Conservation (phyloP, 345 rosid species). For the Ceriops tagal region DNA sequence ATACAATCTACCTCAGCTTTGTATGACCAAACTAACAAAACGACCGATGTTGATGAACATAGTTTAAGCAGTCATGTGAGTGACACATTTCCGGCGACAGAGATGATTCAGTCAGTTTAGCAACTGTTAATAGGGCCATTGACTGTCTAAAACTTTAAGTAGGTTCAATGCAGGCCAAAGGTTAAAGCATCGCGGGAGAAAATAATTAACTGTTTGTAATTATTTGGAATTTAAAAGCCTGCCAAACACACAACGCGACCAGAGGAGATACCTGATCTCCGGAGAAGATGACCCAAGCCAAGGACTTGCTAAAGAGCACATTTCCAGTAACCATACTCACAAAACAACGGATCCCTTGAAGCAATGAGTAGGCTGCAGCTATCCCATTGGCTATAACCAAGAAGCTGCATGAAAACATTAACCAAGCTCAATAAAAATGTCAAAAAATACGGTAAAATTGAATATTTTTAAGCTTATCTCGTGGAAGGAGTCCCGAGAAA, state of each 20-base stretch:
- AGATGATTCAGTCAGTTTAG: not conserved
- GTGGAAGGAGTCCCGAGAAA: no score
- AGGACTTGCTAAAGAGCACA: conserved; percentile 61
- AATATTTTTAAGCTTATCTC: no score
- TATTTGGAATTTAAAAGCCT: not conserved
- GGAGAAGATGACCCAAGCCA: conserved; percentile 87
- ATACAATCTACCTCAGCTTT: not conserved
- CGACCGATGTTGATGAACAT: not conserved
- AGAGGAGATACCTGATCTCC: conserved; percentile 64
- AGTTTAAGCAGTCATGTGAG: not conserved
- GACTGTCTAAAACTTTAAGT: not conserved
- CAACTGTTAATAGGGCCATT: not conserved
- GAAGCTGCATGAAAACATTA: conserved; percentile 45
- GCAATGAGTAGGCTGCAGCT: conserved; percentile 65
- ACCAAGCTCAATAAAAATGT: not conserved
- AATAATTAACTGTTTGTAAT: not conserved
- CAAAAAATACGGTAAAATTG: not conserved
- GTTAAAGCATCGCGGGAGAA: not conserved
- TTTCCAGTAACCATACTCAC: conserved; percentile 58
- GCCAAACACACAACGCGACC: no score
- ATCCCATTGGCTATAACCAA: conserved; percentile 72
- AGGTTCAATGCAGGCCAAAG: not conserved
- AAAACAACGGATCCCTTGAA: conserved; percentile 71
- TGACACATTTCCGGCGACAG: not conserved
- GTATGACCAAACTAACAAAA: not conserved